phyloP scores from a whole-genome alignment of 2,329 filamentous ascomycete species.

The Verticillium tricorpus region DNA sequence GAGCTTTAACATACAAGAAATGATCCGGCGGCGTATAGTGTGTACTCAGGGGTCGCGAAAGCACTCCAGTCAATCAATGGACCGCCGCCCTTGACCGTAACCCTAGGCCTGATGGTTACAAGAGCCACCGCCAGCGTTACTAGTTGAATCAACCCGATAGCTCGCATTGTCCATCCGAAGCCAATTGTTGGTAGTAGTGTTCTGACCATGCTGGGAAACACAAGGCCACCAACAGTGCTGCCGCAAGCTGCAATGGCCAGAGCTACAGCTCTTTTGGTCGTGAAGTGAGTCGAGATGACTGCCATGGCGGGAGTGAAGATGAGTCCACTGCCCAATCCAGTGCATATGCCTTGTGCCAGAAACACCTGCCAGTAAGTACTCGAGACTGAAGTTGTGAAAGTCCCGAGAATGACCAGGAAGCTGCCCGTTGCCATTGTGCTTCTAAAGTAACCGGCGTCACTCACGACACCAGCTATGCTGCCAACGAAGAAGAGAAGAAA shows the following conservation, averaged over 20 bases:
- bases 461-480: constrained; percentile 33
- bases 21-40: constrained; percentile 8
- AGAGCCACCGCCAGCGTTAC: constrained; percentile 8
- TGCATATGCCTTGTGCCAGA: constrained; percentile 32
- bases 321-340: constrained; percentile 32
- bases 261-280: constrained; percentile 22
- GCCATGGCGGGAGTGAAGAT: constrained; percentile 29
- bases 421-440: constrained; percentile 28
- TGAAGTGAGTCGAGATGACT: constrained; percentile 36
- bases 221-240: constrained; percentile 34
- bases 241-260: constrained; percentile 27
- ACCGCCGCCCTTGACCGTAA: not conserved
- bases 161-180: constrained; percentile 47
- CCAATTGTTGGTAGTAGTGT: constrained; percentile 44
- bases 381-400: constrained; percentile 41
- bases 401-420: constrained; percentile 30
- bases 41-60: not conserved
- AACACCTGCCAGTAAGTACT: constrained; percentile 37
- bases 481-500: constrained; percentile 36
- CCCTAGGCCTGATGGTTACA: not conserved
- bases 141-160: constrained; percentile 40
- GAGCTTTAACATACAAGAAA: constrained; percentile 25
- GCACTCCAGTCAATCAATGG: not conserved
- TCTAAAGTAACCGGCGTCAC: constrained; percentile 36
- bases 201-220: constrained; percentile 31